These are phyloP conservation scores for Symbiodinium natans DNA, from an alignment of 73 alveolate species.

Conservation along the genomic window DNA sequence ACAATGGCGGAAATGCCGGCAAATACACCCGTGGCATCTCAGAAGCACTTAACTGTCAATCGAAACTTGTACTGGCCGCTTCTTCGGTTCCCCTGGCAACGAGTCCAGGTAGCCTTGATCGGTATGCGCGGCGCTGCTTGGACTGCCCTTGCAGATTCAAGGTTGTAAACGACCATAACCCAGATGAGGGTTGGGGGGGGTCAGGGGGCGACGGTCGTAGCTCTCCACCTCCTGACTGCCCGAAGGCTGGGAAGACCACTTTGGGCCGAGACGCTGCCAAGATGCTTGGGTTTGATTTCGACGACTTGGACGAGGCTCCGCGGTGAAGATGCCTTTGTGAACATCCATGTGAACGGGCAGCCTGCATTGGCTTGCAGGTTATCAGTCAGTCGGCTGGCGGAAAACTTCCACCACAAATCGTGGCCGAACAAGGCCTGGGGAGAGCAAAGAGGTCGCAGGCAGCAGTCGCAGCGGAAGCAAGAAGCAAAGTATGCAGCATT, in stretches of 20 bases:
- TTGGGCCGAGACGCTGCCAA: constrained; percentile 56
- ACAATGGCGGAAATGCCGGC: too few species aligned
- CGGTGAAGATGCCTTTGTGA: neutral
- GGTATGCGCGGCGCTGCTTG: constrained; percentile 90
- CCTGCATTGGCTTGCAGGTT: neutral
- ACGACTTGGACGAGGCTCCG: constrained; percentile 78
- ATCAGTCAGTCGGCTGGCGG: constrained; percentile 37
- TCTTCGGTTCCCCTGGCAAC: too few species aligned
- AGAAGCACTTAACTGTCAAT: too few species aligned
- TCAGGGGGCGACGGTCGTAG: neutral
- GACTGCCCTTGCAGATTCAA: neutral
- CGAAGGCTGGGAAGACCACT: constrained; percentile 71
- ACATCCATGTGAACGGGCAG: neutral
- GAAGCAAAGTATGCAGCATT: too few species aligned
- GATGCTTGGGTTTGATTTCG: constrained; percentile 70
- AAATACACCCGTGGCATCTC: too few species aligned
- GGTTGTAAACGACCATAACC: too few species aligned
- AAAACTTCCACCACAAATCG: constrained; percentile 75
- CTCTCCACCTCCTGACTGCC: neutral
- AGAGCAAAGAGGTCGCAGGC: neutral
- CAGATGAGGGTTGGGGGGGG: neutral
- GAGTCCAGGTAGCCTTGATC: constrained; percentile 62
- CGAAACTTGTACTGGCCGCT: too few species aligned
- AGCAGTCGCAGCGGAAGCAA: too few species aligned
- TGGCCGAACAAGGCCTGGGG: constrained; percentile 26